phyloP scores from a whole-genome alignment of 352 stramenopile genomes.

The Phytophthora pini region DNA sequence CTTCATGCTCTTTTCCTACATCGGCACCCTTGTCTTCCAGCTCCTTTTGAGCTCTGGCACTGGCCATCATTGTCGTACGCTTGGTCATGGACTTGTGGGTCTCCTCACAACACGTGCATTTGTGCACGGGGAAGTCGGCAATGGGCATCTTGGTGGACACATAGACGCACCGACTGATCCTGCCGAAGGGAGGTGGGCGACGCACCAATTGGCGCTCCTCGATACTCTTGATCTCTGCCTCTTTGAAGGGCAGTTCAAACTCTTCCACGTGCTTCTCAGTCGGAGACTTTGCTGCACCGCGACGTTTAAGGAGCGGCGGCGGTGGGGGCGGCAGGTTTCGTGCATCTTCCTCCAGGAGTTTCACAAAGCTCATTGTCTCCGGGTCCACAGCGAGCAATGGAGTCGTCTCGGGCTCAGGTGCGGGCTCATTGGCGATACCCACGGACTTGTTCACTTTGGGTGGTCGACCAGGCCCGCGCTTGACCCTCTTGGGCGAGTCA shows the following conservation, averaged over 20 bases:
- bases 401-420: constrained; percentile 7
- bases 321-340: constrained; percentile 18
- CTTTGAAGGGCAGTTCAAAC: constrained; percentile 53
- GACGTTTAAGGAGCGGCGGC: constrained; percentile 13
- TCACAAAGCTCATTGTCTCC: constrained; percentile 40
- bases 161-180: constrained; percentile 79
- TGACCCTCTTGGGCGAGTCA: constrained; percentile 15
- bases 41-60: constrained; percentile 40
- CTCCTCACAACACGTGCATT: constrained; percentile 75
- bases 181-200: constrained; percentile 64
- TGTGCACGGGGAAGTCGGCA: constrained; percentile 68
- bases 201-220: constrained; percentile 57
- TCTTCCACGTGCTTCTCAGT: constrained; percentile 21
- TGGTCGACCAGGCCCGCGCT: constrained; percentile 16
- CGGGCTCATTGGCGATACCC: not conserved
- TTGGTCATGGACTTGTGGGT: constrained; percentile 58
- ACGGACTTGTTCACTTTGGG: constrained; percentile 28
- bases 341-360: constrained; percentile 37
- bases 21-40: constrained; percentile 19
- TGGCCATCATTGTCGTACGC: constrained; percentile 61
- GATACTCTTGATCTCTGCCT: constrained; percentile 39
- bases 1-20: constrained; percentile 17
- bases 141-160: constrained; percentile 64
- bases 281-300: constrained; percentile 1
- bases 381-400: constrained; percentile 6